Evolutionary conservation across 2,329 filamentous ascomycete species (phyloP).

Genomic region (Pseudocercospora fuligena): DNA sequence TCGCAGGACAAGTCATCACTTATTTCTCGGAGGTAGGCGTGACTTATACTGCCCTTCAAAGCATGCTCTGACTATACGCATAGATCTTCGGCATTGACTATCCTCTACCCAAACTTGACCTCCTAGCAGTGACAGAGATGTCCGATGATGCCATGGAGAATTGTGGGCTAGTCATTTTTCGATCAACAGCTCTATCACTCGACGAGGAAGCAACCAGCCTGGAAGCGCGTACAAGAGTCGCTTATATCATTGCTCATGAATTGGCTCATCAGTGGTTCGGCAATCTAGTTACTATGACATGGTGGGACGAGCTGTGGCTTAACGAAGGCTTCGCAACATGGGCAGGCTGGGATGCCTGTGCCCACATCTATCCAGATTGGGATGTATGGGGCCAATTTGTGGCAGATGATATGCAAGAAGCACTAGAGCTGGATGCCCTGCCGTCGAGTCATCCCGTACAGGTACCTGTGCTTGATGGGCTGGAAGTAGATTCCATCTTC

Average conservation of each 20-base stretch:
- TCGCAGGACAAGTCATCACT: constrained; percentile 91
- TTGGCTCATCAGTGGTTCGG: constrained; percentile 96
- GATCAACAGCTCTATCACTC: constrained; percentile 91
- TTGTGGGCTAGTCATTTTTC: constrained; percentile 93
- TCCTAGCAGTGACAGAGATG: constrained; percentile 93
- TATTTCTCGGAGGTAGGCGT: constrained; percentile 78
- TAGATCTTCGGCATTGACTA: constrained; percentile 88
- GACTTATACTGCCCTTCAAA: too few species aligned
- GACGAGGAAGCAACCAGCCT: constrained; percentile 90
- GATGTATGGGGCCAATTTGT: constrained; percentile 98
- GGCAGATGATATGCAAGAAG: constrained; percentile 89
- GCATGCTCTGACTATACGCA: not conserved
- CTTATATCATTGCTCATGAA: constrained; percentile 98
- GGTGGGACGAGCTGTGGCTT: constrained; percentile 78
- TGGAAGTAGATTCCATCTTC: constrained; percentile 98
- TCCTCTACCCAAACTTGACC: constrained; percentile 87
- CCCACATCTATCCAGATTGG: constrained; percentile 94
- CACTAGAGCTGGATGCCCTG: constrained; percentile 86
- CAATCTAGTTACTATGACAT: constrained; percentile 94
- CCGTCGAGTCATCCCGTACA: constrained; percentile 95
- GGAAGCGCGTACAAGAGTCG: constrained; percentile 88
- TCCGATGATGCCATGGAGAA: constrained; percentile 87
- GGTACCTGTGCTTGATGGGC: constrained; percentile 87
- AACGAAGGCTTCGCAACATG: constrained; percentile 96
- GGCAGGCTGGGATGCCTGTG: constrained; percentile 93